Percentiles rank a stretch among this genome's conserved stretches.
These are phyloP conservation scores for Amaranthus hypochondriacus DNA, from an alignment of 148 eudicot species.

Conservation along the genomic window DNA sequence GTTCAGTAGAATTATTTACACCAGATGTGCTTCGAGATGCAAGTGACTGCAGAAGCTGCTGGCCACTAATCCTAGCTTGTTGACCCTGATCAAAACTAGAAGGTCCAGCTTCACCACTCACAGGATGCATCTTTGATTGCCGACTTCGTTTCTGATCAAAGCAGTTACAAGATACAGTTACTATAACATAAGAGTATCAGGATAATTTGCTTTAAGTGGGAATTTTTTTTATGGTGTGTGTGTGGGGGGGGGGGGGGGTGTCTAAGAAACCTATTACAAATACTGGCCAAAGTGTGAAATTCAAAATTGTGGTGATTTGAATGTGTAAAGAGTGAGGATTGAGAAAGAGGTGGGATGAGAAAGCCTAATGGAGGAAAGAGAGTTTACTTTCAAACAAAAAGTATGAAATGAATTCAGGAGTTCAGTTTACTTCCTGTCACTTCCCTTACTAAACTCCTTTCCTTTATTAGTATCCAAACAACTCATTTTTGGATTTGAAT, in stretches of 20 bases:
- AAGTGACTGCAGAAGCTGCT: conserved; percentile 64
- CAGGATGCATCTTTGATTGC: conserved; percentile 36
- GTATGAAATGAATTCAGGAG: no score
- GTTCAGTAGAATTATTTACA: conserved; percentile 23
- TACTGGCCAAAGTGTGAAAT: background rate
- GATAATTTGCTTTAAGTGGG: no score
- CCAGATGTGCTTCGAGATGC: conserved; percentile 41
- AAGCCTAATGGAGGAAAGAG: no score
- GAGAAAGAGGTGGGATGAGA: no score
- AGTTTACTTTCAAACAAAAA: no score
- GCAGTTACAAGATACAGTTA: background rate
- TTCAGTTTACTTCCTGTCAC: no score
- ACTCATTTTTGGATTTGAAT: no score
- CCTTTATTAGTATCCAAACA: no score
- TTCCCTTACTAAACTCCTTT: no score
- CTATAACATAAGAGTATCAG: background rate
- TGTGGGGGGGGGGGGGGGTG: background rate
- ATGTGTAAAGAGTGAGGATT: no score
- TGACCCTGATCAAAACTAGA: conserved; percentile 38
- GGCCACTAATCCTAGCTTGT: conserved; percentile 39
- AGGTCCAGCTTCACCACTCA: conserved; percentile 37
- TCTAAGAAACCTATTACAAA: background rate
- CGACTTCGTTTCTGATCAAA: conserved; percentile 46
- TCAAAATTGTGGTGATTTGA: no score
- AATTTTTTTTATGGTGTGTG: no score